phyloP scores from a whole-genome alignment of 2,329 filamentous ascomycete species.

The Pseudogymnoascus sp. region DNA sequence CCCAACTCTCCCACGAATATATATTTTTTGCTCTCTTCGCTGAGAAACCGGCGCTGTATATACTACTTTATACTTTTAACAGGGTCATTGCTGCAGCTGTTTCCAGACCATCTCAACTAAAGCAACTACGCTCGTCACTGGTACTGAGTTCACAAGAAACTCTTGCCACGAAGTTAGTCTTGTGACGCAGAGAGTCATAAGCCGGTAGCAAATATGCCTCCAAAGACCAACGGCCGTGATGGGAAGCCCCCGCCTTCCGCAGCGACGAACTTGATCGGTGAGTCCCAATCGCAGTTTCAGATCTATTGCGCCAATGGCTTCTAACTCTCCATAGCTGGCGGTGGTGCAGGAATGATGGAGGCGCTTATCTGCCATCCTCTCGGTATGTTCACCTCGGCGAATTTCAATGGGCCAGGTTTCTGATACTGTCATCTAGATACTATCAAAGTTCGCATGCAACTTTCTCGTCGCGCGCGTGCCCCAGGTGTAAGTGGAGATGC shows the following conservation, averaged over 20 bases:
- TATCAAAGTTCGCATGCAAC: conserved; percentile 99
- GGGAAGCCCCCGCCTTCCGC: conserved; percentile 73
- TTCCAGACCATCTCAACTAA: not conserved
- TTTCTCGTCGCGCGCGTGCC: conserved; percentile 74
- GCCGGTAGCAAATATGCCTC: conserved; percentile 42
- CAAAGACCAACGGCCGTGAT: conserved; percentile 49
- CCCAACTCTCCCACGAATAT: not conserved
- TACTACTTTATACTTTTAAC: not conserved
- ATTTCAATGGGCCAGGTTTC: not conserved
- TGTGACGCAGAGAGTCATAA: not conserved
- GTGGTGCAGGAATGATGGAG: conserved; percentile 98
- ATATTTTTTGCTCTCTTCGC: not conserved
- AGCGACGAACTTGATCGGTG: conserved; percentile 87
- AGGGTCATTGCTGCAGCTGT: not conserved
- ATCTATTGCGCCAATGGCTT: conserved; percentile 5
- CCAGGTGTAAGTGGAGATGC: conserved; percentile 56
- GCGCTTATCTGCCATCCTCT: conserved; percentile 92
- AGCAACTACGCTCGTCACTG: not conserved
- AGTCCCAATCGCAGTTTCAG: conserved; percentile 24
- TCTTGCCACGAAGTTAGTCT: not conserved
- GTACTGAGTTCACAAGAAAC: not conserved
- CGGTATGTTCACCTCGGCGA: conserved; percentile 44
- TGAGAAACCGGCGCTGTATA: conserved; percentile 6
- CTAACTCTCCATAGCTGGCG: conserved; percentile 59
- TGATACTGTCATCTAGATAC: conserved; percentile 54